Evolutionary conservation across 2,329 filamentous ascomycete genomes (phyloP), one percentile per base, ranked within the genome.

Genomic region (Hypocreales sp.): DNA sequence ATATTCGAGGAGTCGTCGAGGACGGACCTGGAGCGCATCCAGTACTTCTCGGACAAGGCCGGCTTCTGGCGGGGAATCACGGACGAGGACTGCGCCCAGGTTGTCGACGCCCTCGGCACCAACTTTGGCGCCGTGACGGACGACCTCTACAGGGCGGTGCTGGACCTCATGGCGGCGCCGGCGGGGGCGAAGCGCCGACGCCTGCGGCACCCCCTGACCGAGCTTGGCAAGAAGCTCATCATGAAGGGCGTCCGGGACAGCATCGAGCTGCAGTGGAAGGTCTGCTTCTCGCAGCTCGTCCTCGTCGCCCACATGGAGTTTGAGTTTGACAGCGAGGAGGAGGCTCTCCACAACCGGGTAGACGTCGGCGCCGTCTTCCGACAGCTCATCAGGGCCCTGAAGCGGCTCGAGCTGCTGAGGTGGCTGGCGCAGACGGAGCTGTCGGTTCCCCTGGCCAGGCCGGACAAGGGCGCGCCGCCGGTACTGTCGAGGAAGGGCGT

Each of bases 301-400:
- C 64, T 98, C 6, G 62, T 92, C 11, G 67, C 90, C 8, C 84
- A 94, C 48, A 78, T 95, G 64, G 79, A 90, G 47, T 76, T 75
- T 21, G 82, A 90, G 44, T 68, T 81, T 28, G 79, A 86, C 31
- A 69, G 74, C 37, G 72, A 77, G 22, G 73, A 82, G 22, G 69
- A 79, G 11, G 70, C 70, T 3, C 58, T 73, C 19, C 65, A 68
- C 37, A 53, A 61, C 21, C 55, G 62, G 13, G 57, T 80, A 7
- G 68, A 76, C 16, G 76, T 90, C 32, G 71, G 78, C 26, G 56
- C 60, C 2, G 70, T 87, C 20, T 87, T 79, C 52, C 56, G 71
- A 41, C 64, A 69, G 25, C 61, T 94, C 5, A 60, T 90, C 19
- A 58, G 62, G n/a, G 66, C 77, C 30, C 61, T 98, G 12, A 70